phyloP scores from a whole-genome alignment of 768 basidiomycete genomes.

The Xerocomellus dryophilus region DNA sequence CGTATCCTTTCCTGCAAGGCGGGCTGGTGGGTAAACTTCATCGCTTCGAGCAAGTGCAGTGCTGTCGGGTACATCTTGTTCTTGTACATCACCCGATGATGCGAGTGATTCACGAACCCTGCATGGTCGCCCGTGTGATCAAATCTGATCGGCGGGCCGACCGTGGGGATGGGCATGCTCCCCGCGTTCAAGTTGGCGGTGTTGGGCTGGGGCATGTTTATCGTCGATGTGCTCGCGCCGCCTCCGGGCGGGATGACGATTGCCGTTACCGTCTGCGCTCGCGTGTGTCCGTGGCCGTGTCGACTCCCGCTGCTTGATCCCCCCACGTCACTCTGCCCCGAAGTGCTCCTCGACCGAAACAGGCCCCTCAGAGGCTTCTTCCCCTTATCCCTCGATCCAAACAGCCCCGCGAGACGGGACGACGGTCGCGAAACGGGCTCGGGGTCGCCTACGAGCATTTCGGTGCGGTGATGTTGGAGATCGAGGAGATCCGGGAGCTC shows the following conservation, averaged over 20 bases:
- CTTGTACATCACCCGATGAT: conserved; percentile 55
- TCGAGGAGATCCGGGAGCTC: too few relatives aligned
- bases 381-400: conserved; percentile 33
- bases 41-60: conserved; percentile 71
- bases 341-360: conserved; percentile 44
- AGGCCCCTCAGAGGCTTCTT: conserved; percentile 40
- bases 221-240: not conserved
- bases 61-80: conserved; percentile 63
- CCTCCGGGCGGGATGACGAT: conserved; percentile 23
- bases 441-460: not conserved
- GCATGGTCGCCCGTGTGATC: conserved; percentile 40
- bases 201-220: conserved; percentile 1
- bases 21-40: conserved; percentile 58
- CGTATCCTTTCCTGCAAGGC: conserved; percentile 59
- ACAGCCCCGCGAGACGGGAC: conserved; percentile 20
- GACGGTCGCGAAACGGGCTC: conserved; percentile 21
- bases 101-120: conserved; percentile 66
- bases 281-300: conserved; percentile 14
- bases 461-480: too few relatives aligned
- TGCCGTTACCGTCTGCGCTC: conserved; percentile 18
- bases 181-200: not conserved
- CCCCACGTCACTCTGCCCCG: conserved; percentile 13
- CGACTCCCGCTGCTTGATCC: conserved; percentile 16
- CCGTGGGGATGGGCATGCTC: conserved; percentile 18
- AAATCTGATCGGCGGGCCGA: conserved; percentile 36